Base-by-base conservation (phyloP, 2,329 filamentous ascomycete genomes). In the Didymella arachidicola region DNA sequence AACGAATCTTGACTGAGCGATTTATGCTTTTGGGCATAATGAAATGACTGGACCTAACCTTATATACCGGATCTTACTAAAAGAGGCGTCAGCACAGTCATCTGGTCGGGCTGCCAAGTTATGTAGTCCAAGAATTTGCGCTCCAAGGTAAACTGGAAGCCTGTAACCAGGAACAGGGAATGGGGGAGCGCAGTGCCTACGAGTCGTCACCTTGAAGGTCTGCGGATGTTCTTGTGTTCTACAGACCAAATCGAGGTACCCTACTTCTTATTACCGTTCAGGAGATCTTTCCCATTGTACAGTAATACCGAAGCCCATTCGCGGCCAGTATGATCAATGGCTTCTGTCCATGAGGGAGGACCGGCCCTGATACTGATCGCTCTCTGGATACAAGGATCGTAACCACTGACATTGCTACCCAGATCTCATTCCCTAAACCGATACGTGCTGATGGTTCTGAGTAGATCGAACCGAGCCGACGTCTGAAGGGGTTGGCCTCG, bases 111-210 rank as follows among this genome's bases (percentile, higher is more conserved):
- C 29, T 26, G 53, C 53, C 53, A 49, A 55, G 53, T 49, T 18
- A 38, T 38, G 39, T 16, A 36, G 38, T 38, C 53, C 38, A 55
- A 55, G 53, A 44, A 43, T 1, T 49, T n/a, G 45, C 25, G 8
- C 18, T 44, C 30, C 8, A 55, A n/a, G 53, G 30, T 49, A 44
- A 29, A 45, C 45, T 39, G 53, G 38, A 34, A 16, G 10, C 3
- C 27, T 7, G 16, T 49, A 45, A 29, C 16, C 8, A 44, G 30
- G 49, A 49, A 39, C 38, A 44, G 16, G 50, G 41, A 55, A 41
- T 8, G n/a, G 26, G 25, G 45, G 6, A 29, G 39, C 32, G 19
- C 16, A 32, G 39, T 46, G 16, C 29, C 32, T 30, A 25, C 32
- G 27, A 16, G 7, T 11, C 50, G 11, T 29, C 41, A 38, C 22